Conservation (phyloP, 2,329 filamentous ascomycete species). For the Emergomyces pasteurianus region DNA sequence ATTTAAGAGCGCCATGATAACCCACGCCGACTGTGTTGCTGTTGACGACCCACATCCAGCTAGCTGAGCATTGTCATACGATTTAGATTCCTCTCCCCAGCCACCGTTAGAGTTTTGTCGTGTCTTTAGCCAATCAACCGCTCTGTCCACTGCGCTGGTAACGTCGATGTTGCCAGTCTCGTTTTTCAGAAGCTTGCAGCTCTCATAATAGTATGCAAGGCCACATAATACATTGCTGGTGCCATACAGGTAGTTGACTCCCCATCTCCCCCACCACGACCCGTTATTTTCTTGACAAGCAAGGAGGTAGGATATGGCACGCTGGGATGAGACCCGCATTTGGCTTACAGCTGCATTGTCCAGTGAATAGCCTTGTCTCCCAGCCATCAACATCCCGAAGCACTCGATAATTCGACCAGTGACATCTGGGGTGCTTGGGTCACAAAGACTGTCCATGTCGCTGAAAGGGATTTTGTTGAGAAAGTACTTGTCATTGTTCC, state of each 20-base stretch:
- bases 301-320: conserved; percentile 17
- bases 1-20: conserved; percentile 18
- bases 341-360: neutral
- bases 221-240: conserved; percentile 25
- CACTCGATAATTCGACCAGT: conserved; percentile 22
- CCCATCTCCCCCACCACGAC: conserved; percentile 71
- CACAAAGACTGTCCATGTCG: conserved; percentile 25
- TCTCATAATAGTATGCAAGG: conserved; percentile 11
- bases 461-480: conserved; percentile 27
- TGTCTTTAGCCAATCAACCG: conserved; percentile 30
- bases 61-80: conserved; percentile 2
- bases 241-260: conserved; percentile 87
- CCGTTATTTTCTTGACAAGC: conserved; percentile 33
- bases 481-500: conserved; percentile 20
- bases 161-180: neutral
- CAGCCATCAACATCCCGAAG: conserved; percentile 17
- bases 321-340: conserved; percentile 6
- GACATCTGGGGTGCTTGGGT: conserved; percentile 24
- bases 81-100: conserved; percentile 58
- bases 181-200: neutral
- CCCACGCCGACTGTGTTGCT: conserved; percentile 25
- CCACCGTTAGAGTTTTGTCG: conserved; percentile 76
- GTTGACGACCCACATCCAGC: conserved; percentile 14
- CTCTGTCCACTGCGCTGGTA: conserved; percentile 5
- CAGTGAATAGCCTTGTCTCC: neutral